Conservation (phyloP, 345 rosid species). For the Streptanthus diversifolius region DNA sequence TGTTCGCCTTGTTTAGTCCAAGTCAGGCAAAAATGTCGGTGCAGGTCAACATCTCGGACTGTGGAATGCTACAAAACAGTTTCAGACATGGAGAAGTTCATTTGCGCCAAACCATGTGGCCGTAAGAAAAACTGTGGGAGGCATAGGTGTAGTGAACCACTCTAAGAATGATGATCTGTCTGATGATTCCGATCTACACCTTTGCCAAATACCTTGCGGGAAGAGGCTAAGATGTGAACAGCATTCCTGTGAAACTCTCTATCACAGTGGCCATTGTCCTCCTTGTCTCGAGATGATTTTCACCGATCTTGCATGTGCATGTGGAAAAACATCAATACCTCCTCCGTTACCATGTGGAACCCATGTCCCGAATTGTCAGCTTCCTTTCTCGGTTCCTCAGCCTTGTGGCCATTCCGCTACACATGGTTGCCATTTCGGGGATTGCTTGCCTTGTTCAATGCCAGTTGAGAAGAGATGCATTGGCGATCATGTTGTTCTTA, state of each 20-base stretch:
- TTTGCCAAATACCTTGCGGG: constrained; percentile 76
- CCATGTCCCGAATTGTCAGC: constrained; percentile 69
- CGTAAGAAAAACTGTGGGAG: constrained; percentile 78
- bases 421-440: constrained; percentile 88
- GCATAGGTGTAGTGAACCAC: constrained; percentile 69
- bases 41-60: constrained; percentile 62
- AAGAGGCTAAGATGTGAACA: constrained; percentile 82
- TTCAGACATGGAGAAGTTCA: constrained; percentile 45
- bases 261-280: constrained; percentile 89
- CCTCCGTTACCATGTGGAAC: constrained; percentile 94
- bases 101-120: constrained; percentile 72
- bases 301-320: constrained; percentile 76
- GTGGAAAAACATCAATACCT: constrained; percentile 76
- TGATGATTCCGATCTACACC: constrained; percentile 66
- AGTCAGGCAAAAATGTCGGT: constrained; percentile 64
- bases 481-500: constrained; percentile 79
- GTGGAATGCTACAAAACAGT: constrained; percentile 65
- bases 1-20: constrained; percentile 59
- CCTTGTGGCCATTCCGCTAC: constrained; percentile 80
- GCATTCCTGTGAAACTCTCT: constrained; percentile 69
- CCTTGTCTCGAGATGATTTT: constrained; percentile 83
- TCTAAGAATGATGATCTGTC: constrained; percentile 28
- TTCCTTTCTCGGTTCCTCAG: constrained; percentile 65
- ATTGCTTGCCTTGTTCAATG: constrained; percentile 82
- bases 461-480: constrained; percentile 77